Conservation (phyloP, 345 rosid genomes). For the Gynandropsis gynandra region DNA sequence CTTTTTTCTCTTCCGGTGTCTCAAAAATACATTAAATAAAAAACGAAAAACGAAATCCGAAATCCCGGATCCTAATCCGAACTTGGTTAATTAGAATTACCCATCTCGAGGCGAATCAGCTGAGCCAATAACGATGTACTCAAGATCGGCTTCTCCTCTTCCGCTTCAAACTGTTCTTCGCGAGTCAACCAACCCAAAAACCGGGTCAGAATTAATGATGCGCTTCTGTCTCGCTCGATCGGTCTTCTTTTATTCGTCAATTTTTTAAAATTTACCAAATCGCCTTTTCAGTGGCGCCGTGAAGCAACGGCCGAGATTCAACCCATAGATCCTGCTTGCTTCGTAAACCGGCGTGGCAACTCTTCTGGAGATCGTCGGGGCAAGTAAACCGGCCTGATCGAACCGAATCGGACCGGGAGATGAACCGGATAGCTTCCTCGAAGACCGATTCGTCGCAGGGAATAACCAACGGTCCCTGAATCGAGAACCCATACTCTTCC, state of each 20-base stretch:
- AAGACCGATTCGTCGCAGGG: conserved; percentile 88
- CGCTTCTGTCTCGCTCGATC: too few relatives aligned
- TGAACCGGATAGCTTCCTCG: conserved; percentile 63
- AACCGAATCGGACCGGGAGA: conserved; percentile 51
- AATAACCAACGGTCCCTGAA: conserved; percentile 72
- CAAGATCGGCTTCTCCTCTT: background rate
- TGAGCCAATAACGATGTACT: conserved; percentile 13
- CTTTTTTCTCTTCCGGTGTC: too few relatives aligned
- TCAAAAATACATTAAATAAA: too few relatives aligned
- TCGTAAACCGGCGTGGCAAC: conserved; percentile 46
- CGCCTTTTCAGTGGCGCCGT: conserved; percentile 41
- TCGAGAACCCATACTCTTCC: conserved; percentile 78
- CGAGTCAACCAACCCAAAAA: conserved; percentile 27
- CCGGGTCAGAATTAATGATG: conserved; percentile 25
- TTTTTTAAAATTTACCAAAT: conserved; percentile 32
- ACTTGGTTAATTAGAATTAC: conserved; percentile 6
- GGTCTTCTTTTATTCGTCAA: conserved; percentile 16
- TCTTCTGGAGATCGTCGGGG: conserved; percentile 49
- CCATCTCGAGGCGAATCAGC: conserved; percentile 14
- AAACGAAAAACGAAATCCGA: too few relatives aligned
- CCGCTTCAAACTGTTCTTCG: background rate
- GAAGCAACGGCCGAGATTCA: conserved; percentile 75
- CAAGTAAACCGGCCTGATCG: conserved; percentile 36
- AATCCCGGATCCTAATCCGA: conserved; percentile 1
- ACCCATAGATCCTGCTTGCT: conserved; percentile 49